phyloP scores from a whole-genome alignment of 192 early-diverging fungal genomes.

The Geosiphon pyriformis region DNA sequence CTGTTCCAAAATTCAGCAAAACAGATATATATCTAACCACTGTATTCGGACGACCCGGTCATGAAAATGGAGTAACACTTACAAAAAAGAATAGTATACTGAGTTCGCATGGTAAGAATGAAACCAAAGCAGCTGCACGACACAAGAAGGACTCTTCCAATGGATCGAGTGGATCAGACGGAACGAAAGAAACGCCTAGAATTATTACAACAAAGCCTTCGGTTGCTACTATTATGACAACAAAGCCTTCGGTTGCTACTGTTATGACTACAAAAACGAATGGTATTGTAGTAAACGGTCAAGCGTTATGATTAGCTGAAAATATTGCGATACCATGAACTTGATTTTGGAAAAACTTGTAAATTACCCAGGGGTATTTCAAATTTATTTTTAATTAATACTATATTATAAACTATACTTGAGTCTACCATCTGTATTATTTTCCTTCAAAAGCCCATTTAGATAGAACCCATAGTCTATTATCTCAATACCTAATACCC shows the following conservation, averaged over 20 bases:
- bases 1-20: constrained; percentile 67
- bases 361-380: too few species aligned
- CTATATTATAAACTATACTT: too few species aligned
- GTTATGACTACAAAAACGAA: not conserved
- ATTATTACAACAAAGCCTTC: not conserved
- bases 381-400: too few species aligned
- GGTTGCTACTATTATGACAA: not conserved
- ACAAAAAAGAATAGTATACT: not conserved
- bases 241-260: not conserved
- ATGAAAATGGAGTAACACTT: not conserved
- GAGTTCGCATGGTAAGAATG: not conserved
- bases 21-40: constrained; percentile 45
- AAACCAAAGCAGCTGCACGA: not conserved
- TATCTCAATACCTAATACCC: too few species aligned
- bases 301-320: not conserved
- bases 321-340: too few species aligned
- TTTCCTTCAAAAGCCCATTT: too few species aligned
- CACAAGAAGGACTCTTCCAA: not conserved
- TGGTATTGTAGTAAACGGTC: not conserved
- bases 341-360: too few species aligned
- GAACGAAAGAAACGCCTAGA: not conserved
- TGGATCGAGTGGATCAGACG: too few species aligned
- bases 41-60: not conserved
- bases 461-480: too few species aligned
- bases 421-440: too few species aligned